Base-by-base conservation (phyloP, 1,284 basidiomycete species). In the Amylostereum areolatum region DNA sequence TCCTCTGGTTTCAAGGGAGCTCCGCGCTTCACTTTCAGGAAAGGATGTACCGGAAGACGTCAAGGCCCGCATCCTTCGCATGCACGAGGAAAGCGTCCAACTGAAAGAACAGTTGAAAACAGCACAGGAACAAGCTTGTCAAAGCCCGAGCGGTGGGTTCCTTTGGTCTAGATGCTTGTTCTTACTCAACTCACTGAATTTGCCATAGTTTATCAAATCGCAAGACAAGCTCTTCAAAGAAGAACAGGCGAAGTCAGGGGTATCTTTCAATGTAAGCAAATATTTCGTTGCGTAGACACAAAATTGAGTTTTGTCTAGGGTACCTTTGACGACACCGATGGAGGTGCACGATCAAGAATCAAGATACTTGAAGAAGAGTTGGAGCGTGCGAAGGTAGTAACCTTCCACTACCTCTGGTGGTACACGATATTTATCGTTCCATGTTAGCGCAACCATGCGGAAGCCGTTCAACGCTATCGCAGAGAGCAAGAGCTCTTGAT, bases 191-290 rank as follows among this genome's bases (percentile, higher is more conserved):
- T 52, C 36, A 44, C 33, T 30, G 24, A 25, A 29, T 52, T 37
- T 18, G 18, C 43, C 34, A 12, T 58, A 92, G 86, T 94, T 96
- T 66, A 94, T 97, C 72, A 91, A 91, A 66, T 78, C 85, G 47
- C 94, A 97, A 66, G 92, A 96, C 70, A 89, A 90, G 57, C 72
- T 92, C 31, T 87, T 91, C 68, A 89, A 86, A 58, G 84, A 89
- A 60, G 82, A 88, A 55, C 81, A 84, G 48, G 78, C 77, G 4
- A 77, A 75, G 51, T 74, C 69, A 56, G 64, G 66, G 30, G 56
- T 56, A n/a, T 52, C 56, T 6, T 28, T 43, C 2, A 29, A 42
- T 35, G 42, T 51, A 29, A 32, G 41, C 25, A 6, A 43, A 32
- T 33, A 34, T 36, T n/a, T 39, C 4, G 27, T 44, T 27, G 5